Conservation (phyloP, 2,329 filamentous ascomycete species). For the Magnaporthiopsis rhizophila region DNA sequence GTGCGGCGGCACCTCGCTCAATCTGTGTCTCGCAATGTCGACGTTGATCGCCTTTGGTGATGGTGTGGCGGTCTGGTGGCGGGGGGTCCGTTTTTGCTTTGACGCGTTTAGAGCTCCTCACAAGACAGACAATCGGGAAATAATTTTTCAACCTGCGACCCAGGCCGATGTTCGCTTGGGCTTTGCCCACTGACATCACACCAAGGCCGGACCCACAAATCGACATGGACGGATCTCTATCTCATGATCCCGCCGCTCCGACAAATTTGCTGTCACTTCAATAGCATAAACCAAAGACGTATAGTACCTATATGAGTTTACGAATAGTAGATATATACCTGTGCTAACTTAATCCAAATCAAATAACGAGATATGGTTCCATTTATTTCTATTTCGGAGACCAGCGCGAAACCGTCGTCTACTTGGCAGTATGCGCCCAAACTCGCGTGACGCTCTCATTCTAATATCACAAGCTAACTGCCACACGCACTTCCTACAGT, state of each 20-base stretch:
- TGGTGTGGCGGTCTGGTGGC: no score
- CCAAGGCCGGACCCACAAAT: background rate
- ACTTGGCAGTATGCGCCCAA: background rate
- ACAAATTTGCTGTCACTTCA: no score
- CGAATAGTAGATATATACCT: background rate
- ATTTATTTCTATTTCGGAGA: background rate
- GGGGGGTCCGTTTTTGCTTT: background rate
- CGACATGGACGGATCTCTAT: background rate
- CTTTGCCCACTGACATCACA: background rate
- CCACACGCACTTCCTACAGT: background rate
- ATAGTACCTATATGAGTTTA: no score
- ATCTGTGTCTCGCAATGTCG: background rate
- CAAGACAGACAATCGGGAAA: background rate
- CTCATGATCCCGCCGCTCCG: no score
- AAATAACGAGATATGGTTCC: background rate
- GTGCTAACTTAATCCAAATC: background rate
- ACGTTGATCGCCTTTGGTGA: background rate
- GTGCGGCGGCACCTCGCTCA: background rate
- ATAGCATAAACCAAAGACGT: no score
- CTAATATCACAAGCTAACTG: background rate
- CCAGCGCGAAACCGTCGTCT: background rate
- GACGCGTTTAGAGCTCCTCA: no score
- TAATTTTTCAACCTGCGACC: background rate
- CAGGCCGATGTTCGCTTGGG: no score
- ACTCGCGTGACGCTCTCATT: background rate